Evolutionary conservation across 805 yeast species (phyloP).

Genomic region (Millerozyma acaciae): DNA sequence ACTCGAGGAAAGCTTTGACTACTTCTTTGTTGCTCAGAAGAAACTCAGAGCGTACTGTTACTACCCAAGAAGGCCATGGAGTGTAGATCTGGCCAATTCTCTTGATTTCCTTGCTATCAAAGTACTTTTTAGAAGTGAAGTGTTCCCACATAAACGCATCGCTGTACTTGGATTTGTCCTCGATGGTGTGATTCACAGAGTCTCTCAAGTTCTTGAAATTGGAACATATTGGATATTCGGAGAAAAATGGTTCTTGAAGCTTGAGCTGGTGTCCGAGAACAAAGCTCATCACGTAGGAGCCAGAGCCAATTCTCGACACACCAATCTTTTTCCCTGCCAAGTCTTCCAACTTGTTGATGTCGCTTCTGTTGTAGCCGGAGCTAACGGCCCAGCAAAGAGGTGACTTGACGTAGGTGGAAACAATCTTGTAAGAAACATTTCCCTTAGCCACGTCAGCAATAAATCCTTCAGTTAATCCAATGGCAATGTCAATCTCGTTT

Average conservation of each 20-base stretch:
- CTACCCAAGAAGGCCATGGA: slow-evolving; percentile 97
- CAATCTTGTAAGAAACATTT: slow-evolving; percentile 55
- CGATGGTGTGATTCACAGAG: slow-evolving; percentile 59
- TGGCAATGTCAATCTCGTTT: slow-evolving; percentile 68
- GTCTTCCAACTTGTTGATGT: slow-evolving; percentile 47
- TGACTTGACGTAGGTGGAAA: slow-evolving; percentile 80
- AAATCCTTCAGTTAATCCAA: slow-evolving; percentile 91
- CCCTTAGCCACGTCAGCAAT: slow-evolving; percentile 79
- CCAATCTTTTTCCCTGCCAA: slow-evolving; percentile 66
- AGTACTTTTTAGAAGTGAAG: slow-evolving; percentile 83
- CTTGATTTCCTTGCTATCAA: slow-evolving; percentile 75
- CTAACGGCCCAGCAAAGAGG: slow-evolving; percentile 91
- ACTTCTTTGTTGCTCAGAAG: slow-evolving; percentile 22
- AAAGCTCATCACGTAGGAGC: slow-evolving; percentile 87
- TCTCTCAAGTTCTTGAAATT: slow-evolving; percentile 75
- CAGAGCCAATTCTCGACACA: slow-evolving; percentile 84
- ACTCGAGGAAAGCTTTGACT: slow-evolving; percentile 41
- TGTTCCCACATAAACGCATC: slow-evolving; percentile 97
- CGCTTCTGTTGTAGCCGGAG: slow-evolving; percentile 63
- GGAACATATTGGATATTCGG: slow-evolving; percentile 53
- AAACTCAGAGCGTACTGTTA: slow-evolving; percentile 48
- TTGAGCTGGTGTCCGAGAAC: slow-evolving; percentile 65
- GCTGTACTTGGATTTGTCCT: slow-evolving; percentile 40
- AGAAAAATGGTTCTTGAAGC: slow-evolving; percentile 50
- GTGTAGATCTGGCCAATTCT: slow-evolving; percentile 84